phyloP scores from a whole-genome alignment of 768 basidiomycete genomes.

The Tulasnella sp. region DNA sequence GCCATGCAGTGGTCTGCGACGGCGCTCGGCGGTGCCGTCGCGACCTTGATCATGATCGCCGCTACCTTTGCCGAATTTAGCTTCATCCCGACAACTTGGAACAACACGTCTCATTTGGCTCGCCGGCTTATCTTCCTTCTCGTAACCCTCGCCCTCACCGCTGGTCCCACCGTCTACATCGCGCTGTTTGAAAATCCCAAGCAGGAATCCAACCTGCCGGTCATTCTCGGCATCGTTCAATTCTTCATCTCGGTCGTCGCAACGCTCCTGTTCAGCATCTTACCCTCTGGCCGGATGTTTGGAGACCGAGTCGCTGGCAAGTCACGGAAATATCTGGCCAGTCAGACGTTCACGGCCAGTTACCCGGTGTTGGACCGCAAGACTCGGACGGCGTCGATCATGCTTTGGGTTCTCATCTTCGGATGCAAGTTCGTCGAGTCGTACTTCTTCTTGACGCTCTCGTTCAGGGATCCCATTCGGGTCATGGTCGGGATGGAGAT shows the following conservation, averaged over 20 bases:
- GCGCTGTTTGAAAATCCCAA: constrained; percentile 62
- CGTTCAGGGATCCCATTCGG: constrained; percentile 83
- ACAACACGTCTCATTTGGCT: constrained; percentile 92
- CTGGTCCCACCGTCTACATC: constrained; percentile 90
- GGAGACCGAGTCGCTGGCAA: constrained; percentile 95
- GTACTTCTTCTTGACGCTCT: constrained; percentile 94
- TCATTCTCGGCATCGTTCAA: constrained; percentile 92
- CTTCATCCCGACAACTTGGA: constrained; percentile 98
- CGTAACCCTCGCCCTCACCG: constrained; percentile 82
- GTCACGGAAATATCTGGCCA: constrained; percentile 92
- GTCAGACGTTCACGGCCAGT: constrained; percentile 95
- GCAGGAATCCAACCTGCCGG: constrained; percentile 54
- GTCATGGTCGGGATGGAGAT: constrained; percentile 98
- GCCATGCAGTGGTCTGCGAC: constrained; percentile 89
- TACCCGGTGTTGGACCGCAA: constrained; percentile 59
- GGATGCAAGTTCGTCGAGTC: constrained; percentile 95
- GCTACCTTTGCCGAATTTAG: constrained; percentile 93
- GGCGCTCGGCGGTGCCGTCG: constrained; percentile 89
- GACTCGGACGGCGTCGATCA: constrained; percentile 65
- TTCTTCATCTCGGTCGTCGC: constrained; percentile 87
- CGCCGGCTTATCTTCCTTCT: constrained; percentile 82
- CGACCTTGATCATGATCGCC: constrained; percentile 91
- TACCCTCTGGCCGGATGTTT: constrained; percentile 98
- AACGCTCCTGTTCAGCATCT: constrained; percentile 75
- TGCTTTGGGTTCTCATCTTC: constrained; percentile 87